phyloP scores from a whole-genome alignment of 1,284 basidiomycete species.

The Papiliotrema nemorosa region DNA sequence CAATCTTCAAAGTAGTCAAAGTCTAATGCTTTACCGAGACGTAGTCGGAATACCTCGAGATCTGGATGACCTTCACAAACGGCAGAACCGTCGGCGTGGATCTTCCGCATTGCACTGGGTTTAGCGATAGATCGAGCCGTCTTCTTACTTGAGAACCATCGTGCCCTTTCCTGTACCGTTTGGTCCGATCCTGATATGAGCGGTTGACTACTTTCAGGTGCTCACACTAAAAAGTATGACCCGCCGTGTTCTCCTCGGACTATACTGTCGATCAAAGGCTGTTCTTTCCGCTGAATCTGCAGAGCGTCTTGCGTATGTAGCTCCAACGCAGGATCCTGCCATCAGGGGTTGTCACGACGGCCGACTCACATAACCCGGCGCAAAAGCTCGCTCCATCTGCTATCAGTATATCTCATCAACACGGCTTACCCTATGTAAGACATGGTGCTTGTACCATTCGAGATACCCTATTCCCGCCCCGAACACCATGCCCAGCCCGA shows the following conservation, averaged over 20 bases:
- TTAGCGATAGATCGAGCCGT: not conserved
- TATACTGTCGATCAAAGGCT: conserved; percentile 70
- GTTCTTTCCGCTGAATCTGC: conserved; percentile 66
- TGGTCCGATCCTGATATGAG: conserved; percentile 1
- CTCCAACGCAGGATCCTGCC: conserved; percentile 73
- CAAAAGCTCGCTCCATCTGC: conserved; percentile 46
- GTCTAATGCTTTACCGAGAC: conserved; percentile 66
- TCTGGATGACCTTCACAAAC: conserved; percentile 58
- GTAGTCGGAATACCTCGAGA: conserved; percentile 69
- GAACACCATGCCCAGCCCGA: conserved; percentile 45
- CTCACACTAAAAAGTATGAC: conserved; percentile 71
- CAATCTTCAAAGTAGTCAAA: conserved; percentile 63
- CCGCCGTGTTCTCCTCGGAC: conserved; percentile 67
- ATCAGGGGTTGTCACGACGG: conserved; percentile 27
- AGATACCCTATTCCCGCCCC: conserved; percentile 62
- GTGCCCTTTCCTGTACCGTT: conserved; percentile 62
- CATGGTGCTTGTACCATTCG: conserved; percentile 73
- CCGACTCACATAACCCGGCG: conserved; percentile 36
- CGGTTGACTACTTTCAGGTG: too few relatives aligned
- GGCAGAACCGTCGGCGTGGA: conserved; percentile 62
- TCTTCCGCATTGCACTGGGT: conserved; percentile 60
- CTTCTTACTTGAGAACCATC: conserved; percentile 64
- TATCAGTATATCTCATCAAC: not conserved
- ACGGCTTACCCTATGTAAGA: conserved; percentile 63
- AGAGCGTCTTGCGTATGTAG: conserved; percentile 56